A percentile compares a stretch with the other conserved stretches of the same genome.
Conservation (phyloP, 768 basidiomycete genomes). For the Tephrocybe sp. region DNA sequence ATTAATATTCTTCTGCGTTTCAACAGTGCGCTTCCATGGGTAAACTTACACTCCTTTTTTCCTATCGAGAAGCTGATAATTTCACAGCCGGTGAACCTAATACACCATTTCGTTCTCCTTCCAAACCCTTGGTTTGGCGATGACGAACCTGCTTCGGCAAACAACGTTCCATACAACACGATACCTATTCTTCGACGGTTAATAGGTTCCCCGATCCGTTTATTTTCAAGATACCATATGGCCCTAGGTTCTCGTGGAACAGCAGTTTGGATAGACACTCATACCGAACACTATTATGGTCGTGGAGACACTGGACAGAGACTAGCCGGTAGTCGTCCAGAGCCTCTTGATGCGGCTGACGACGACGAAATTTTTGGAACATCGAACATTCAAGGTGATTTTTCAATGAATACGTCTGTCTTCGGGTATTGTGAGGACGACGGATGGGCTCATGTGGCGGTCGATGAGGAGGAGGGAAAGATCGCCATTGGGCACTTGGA, state of each 20-base stretch:
- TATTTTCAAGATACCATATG: constrained; percentile 54
- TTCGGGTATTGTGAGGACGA: constrained; percentile 46
- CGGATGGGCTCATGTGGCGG: constrained; percentile 44
- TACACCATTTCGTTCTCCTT: constrained; percentile 58
- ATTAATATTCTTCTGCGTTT: constrained; percentile 60
- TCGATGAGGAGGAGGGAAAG: constrained; percentile 47
- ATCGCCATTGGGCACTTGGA: constrained; percentile 41
- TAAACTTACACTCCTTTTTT: constrained; percentile 16
- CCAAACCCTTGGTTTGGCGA: constrained; percentile 39
- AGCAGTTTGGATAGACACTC: constrained; percentile 64
- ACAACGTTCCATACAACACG: constrained; percentile 46
- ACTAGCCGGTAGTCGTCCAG: constrained; percentile 42
- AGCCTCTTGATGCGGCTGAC: constrained; percentile 8
- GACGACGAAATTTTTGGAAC: constrained; percentile 22
- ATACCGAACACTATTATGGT: constrained; percentile 48
- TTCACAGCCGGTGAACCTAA: constrained; percentile 55
- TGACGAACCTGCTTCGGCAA: constrained; percentile 20
- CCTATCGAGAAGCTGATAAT: neutral
- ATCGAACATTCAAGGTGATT: constrained; percentile 26
- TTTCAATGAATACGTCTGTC: constrained; percentile 35
- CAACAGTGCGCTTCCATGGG: constrained; percentile 58
- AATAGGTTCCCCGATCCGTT: constrained; percentile 53
- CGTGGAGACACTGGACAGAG: constrained; percentile 54
- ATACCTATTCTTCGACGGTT: constrained; percentile 34
- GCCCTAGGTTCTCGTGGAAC: constrained; percentile 57